Base-by-base conservation (phyloP, 768 basidiomycete species). In the Candolleomyces eurysporus region DNA sequence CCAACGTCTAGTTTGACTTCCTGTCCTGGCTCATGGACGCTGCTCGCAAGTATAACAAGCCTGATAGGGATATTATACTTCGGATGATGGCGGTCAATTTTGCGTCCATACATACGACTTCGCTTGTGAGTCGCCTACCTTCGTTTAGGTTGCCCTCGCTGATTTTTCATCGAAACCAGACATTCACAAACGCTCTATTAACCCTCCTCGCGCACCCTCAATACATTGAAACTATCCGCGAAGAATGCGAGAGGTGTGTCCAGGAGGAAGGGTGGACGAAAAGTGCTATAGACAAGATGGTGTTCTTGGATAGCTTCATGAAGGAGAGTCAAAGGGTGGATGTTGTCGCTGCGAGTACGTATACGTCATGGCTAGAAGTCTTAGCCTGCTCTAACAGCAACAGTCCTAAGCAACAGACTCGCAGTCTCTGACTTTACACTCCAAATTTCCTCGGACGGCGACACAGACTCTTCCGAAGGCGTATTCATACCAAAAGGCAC, bases 11-110 rank as follows among this genome's bases (percentile, higher is more conserved):
- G 82, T 75, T 77, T 56, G 82, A 83, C 58, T 62, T 83, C n/a
- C 70, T 84, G 0, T 72, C 75, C 17, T 85, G 81, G 81, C 68
- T 83, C 11, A 71, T 83, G 42, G 80, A 79, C 48, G 70, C 67
- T 8, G 78, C 79, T 0, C 64, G 69, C 9, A 72, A 70, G 5
- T 61, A 73, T 17, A 70, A 73, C 36, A 64, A 67, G 26, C 70
- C 61, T 6, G 57, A 71, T 0, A 59, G 65, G n/a, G 70, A 75
- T 31, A 64, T 81, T 8, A 71, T 73, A 0, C 63, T 65, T 0
- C 69, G 75, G n/a, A 61, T 82, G 7, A 65, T 84, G 10, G 59
- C 72, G 9, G 63, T 79, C 39, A 79, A 80, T 65, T 79, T 82
- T 56, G 78, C 74, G 0, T 72, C 78, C 4, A 76, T 75, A 19